Evolutionary conservation across 2,329 filamentous ascomycete species (phyloP).

Genomic region (Talaromyces atroroseus): DNA sequence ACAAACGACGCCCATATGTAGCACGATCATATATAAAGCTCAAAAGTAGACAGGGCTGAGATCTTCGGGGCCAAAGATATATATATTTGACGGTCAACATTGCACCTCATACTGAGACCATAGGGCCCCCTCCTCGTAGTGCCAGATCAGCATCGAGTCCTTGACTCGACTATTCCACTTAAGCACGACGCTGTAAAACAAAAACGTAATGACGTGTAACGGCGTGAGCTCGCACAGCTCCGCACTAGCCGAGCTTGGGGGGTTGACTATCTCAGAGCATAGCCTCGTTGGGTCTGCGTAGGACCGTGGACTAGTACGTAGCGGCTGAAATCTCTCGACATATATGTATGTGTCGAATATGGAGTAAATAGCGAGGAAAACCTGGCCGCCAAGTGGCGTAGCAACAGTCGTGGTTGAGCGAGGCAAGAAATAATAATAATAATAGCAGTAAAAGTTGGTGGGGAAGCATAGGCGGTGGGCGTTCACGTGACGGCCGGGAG

Average conservation of each 20-base stretch:
- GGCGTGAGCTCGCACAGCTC: not conserved
- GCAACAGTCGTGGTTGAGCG: not conserved
- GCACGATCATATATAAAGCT: not conserved
- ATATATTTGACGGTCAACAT: not conserved
- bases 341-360: not conserved
- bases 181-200: not conserved
- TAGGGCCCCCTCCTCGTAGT: too few relatives aligned
- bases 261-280: not conserved
- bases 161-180: not conserved
- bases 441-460: not conserved
- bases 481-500: not conserved
- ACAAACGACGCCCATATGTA: too few relatives aligned
- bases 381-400: not conserved
- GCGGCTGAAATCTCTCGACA: not conserved
- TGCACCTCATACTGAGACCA: not conserved
- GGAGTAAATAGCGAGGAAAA: too few relatives aligned
- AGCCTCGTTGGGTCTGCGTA: not conserved
- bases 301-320: not conserved
- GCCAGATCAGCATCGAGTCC: not conserved
- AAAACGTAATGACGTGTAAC: not conserved
- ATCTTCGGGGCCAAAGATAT: not conserved
- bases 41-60: not conserved
- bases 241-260: not conserved
- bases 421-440: not conserved
- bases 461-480: not conserved